Evolutionary conservation across 192 early-diverging fungal species (phyloP), one percentile per base, ranked within the genome.

Genomic region (Haplosporangium gracile): DNA sequence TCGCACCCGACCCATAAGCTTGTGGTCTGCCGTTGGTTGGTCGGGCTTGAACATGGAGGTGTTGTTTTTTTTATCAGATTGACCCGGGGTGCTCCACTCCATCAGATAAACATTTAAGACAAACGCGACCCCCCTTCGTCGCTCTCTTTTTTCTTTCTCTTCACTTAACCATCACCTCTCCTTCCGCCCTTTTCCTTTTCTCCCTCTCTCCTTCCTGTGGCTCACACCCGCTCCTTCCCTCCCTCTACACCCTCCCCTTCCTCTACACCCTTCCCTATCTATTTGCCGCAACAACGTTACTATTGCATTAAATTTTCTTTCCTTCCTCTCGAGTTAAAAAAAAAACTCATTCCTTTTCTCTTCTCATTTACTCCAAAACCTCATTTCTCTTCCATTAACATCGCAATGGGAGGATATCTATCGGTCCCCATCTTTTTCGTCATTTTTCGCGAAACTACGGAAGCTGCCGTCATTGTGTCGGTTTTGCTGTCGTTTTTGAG

Each of bases 401-500:
- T 38, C 82, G 55, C 36, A 1, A 85, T 75, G 69, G 81, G 51
- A 4, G 51, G 77, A 1, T 55, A 76, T 11, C 76, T 85, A 47
- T 76, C 74, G 4, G 89, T 94, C 0, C 90, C 94, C 16, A 92
- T 93, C 45, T 96, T 95, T 80, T 95, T 96, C 76, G 94, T 96
- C 16, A 32, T 96, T 29, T 92, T 96, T 79, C 88, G 96, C 53
- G 96, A 98, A 90, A 94, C 96, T 15, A 90, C 95, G 11, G 97
- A 98, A 89, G 96, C 95, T 7, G 94, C 94, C 32, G 92, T 98
- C 82, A 94, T 98, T 80, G 89, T 98, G 45, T 94, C 94, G 7
- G 96, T 98, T 24, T 88, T 97, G 22, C 90, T 97, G 20, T 88
- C 95, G 13, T 97, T 97, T 55, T 55, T 85, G 40, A 76, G 29